Base-by-base conservation (phyloP, 495 filamentous ascomycete species). In the Penicillium paxilli region DNA sequence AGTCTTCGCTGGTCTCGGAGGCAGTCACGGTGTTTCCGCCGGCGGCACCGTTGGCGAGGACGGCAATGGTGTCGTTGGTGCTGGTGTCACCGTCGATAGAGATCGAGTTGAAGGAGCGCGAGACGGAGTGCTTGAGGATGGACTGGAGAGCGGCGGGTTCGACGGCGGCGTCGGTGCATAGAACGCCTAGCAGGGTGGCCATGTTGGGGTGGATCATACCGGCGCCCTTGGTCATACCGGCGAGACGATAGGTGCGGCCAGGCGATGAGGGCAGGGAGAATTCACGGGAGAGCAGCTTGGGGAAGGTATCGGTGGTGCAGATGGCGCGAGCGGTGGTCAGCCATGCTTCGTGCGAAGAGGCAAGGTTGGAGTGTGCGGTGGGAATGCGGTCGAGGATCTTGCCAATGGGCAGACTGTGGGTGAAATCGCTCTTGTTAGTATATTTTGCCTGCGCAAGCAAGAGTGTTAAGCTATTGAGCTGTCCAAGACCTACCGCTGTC, bases 171-270 rank as follows among this genome's bases (percentile, higher is more conserved):
- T 99, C 94, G 23, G 94, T 99, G 66, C 90, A 92, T 64, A 98
- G 83, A 49, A 98, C 89, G 44, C 90, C 93, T 24, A 99, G 84
- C 33, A 99, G 82, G 0, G 94, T 99, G 38, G 92, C 94, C 93
- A 98, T 96, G 77, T 99, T 97, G 19, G 94, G 94, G 72, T 97
- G 93, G 67, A 99, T 99, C 94, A 99, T 99, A 62, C 94, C 94
- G 12, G 94, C 95, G 41, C 94, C 94, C 74, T 99, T 99, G 55
- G 95, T 96, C 84, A 96, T 96, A 44, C 94, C 94, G 22, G 89
- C 91, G 22, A 99, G 87, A 60, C 80, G 77, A 76, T 97, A 99
- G 35, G 80, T 83, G 8, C 76, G 74, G 51, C 64, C 71, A 3
- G 88, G 85, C 8, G 89, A 89, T 9, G 90, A 94, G 20, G 93